Evolutionary conservation across 768 basidiomycete species (phyloP), one percentile per base, ranked within the genome.

Genomic region (Sarcomyxa edulis): DNA sequence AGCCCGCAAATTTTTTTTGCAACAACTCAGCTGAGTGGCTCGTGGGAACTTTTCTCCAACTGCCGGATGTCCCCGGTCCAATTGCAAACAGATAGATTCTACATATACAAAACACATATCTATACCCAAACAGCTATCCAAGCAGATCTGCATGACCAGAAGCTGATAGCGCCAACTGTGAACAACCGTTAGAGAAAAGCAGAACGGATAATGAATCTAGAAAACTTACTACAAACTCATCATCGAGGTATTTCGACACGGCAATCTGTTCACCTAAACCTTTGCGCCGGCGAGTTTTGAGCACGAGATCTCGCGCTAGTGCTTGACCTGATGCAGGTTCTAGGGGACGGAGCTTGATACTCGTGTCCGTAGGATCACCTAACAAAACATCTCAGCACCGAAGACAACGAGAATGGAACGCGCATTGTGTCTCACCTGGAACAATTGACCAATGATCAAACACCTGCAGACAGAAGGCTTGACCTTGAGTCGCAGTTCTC

Each of bases 371-470:
- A 37, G 96, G 96, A 68, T 99, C 96, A 60, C 96, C 94, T 87
- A 51, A 25, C 31, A 42, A 33, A 34, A 23, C 16, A 12, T 24
- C 39, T 43, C 48, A 27, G 46, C 34, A 23, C 47, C 53, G 7
- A 30, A 25, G 15, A n/a, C n/a, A 40, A 50, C 41, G 51, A 40
- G 26, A 43, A 31, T 37, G 24, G 39, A 22, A 35, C 29, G 24
- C 40, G 28, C 36, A 30, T 45, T 48, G 50, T 49, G 50, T 65
- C 79, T 47, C 55, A 86, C 89, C 90, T 51, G 95, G 95, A n/a
- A 98, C 95, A 53, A 95, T 88, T 11, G 87, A 85, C 96, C 96
- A 99, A 53, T 99, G 96, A 60, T 98, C 95, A 61, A 98, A 99
- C 46, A 90, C 80, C 60, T 97, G 94, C 52, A 92, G 68, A 54